Evolutionary conservation across 345 rosid genomes (phyloP).

Genomic region (Zanthoxylum bungeanum): DNA sequence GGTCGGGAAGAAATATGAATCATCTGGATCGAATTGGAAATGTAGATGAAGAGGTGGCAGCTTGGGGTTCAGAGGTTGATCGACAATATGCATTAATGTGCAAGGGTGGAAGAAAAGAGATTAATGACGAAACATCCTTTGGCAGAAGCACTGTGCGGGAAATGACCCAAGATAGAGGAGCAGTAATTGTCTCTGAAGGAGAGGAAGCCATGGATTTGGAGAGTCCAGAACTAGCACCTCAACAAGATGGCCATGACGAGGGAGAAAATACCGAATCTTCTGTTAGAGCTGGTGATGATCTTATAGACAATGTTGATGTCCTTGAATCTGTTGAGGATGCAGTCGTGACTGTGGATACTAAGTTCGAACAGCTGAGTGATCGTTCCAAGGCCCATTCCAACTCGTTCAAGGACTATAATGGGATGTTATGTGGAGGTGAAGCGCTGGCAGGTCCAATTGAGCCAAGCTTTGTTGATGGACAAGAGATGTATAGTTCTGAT

Average conservation of each 20-base stretch:
- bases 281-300: constrained; percentile 17
- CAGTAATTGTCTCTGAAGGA: constrained; percentile 27
- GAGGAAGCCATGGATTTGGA: constrained; percentile 29
- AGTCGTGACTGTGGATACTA: constrained; percentile 22
- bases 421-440: constrained; percentile 36
- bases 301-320: constrained; percentile 20
- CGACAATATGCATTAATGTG: constrained; percentile 36
- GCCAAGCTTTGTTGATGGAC: constrained; percentile 35
- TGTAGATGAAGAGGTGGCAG: constrained; percentile 32
- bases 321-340: constrained; percentile 30
- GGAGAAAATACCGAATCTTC: constrained; percentile 29
- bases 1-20: constrained; percentile 30
- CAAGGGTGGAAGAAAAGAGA: constrained; percentile 34
- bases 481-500: constrained; percentile 48
- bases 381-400: constrained; percentile 31
- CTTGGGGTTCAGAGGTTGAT: constrained; percentile 41
- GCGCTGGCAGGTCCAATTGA: constrained; percentile 20
- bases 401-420: constrained; percentile 40
- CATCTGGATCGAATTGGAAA: constrained; percentile 29
- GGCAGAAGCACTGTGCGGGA: constrained; percentile 18
- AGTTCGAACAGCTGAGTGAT: constrained; percentile 25
- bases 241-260: constrained; percentile 16
- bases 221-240: constrained; percentile 23
- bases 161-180: constrained; percentile 19
- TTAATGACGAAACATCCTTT: constrained; percentile 25